Conservation (phyloP, 1,284 basidiomycete genomes). For the Hortiboletus rubellus region DNA sequence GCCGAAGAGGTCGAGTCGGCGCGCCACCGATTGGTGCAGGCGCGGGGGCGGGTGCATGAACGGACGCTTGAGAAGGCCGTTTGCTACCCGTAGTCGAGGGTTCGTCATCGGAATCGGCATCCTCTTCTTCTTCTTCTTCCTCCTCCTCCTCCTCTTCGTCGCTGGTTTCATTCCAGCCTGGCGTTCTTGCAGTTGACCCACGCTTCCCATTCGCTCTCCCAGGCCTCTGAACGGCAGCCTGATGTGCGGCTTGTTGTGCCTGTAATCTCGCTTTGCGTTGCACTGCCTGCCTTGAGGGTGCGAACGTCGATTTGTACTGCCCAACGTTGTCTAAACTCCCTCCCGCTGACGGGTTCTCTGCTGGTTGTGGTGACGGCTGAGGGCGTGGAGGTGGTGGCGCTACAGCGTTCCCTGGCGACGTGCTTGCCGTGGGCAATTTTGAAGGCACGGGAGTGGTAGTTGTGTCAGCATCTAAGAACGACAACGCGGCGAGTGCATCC, state of each 20-base stretch:
- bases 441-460: conserved; percentile 19
- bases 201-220: conserved; percentile 66
- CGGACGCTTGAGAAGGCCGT: conserved; percentile 26
- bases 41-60: conserved; percentile 22
- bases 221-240: conserved; percentile 71
- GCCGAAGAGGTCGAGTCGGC: conserved; percentile 31
- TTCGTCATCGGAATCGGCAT: conserved; percentile 63
- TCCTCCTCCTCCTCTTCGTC: conserved; percentile 84
- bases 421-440: conserved; percentile 17
- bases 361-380: conserved; percentile 24
- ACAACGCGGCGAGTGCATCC: conserved; percentile 75
- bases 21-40: conserved; percentile 27
- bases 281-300: conserved; percentile 75
- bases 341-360: conserved; percentile 11
- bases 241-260: conserved; percentile 76
- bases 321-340: conserved; percentile 26
- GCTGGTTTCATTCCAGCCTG: conserved; percentile 73
- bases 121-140: conserved; percentile 70
- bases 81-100: conserved; percentile 38
- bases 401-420: conserved; percentile 1
- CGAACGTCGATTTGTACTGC: conserved; percentile 78
- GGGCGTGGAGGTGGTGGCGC: conserved; percentile 31
- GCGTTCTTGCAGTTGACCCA: conserved; percentile 39
- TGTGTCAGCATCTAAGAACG: conserved; percentile 60
- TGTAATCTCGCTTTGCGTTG: conserved; percentile 81